Evolutionary conservation across 805 yeast genomes (phyloP).

Genomic region (Cyberlindnera mycetangii): DNA sequence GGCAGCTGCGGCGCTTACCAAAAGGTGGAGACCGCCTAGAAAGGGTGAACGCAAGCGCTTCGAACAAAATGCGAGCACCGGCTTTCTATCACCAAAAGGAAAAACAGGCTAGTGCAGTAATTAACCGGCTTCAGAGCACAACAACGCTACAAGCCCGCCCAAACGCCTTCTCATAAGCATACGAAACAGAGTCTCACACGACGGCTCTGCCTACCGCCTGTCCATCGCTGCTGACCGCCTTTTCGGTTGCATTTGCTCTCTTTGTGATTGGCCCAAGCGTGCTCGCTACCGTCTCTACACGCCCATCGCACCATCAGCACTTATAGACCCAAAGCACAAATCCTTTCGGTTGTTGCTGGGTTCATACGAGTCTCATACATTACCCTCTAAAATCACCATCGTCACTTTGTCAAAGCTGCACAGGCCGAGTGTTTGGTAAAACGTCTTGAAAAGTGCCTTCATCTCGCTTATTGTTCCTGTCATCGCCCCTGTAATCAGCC

Average conservation of each 20-base stretch:
- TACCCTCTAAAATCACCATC: too few relatives aligned
- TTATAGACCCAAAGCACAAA: too few relatives aligned
- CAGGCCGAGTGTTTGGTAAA: too few relatives aligned
- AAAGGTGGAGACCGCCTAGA: constrained; percentile 8
- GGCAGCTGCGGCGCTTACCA: constrained; percentile 1
- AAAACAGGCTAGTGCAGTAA: background rate
- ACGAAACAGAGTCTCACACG: background rate
- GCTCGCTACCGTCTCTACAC: background rate
- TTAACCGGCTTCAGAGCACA: background rate
- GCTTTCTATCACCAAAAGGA: background rate
- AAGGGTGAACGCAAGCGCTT: constrained; percentile 7
- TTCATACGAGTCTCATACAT: too few relatives aligned
- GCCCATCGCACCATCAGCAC: too few relatives aligned
- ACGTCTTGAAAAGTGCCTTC: too few relatives aligned
- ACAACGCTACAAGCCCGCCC: background rate
- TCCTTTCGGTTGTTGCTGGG: too few relatives aligned
- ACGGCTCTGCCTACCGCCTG: background rate
- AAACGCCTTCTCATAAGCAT: background rate
- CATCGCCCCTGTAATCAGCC: background rate
- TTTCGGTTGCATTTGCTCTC: constrained; percentile 1
- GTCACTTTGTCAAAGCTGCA: too few relatives aligned
- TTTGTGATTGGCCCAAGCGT: constrained; percentile 6
- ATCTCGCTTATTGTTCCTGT: background rate
- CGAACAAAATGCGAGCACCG: constrained; percentile 2
- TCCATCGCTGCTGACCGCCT: background rate